A percentile compares a stretch with the other conserved stretches of the same genome.
These are phyloP conservation scores for Penicillium salamii DNA, from an alignment of 495 filamentous ascomycete species.

Conservation along the genomic window DNA sequence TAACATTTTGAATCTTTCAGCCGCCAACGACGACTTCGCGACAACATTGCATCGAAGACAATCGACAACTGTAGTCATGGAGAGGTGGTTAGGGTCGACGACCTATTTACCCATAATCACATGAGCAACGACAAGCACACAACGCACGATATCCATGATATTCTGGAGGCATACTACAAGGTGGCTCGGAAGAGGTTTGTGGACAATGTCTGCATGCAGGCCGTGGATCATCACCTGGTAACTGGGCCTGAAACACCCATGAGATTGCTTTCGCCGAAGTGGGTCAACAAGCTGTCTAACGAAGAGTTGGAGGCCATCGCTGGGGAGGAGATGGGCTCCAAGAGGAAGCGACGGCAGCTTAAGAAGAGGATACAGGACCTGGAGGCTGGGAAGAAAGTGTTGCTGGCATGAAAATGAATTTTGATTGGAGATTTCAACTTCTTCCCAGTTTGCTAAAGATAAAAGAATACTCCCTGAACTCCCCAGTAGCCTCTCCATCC, in stretches of 20 bases:
- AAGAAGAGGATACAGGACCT: slow-evolving; percentile 33
- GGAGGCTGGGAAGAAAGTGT: background rate
- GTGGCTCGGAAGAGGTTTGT: slow-evolving; percentile 29
- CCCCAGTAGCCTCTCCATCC: too few relatives aligned
- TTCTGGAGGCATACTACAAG: slow-evolving; percentile 39
- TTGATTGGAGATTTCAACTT: too few relatives aligned
- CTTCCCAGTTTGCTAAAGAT: too few relatives aligned
- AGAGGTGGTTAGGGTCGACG: slow-evolving; percentile 19
- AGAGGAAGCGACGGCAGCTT: slow-evolving; percentile 30
- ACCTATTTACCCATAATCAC: slow-evolving; percentile 9
- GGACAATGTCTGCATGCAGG: slow-evolving; percentile 41
- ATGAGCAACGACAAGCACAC: slow-evolving; percentile 44
- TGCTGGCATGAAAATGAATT: too few relatives aligned
- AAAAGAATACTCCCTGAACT: too few relatives aligned
- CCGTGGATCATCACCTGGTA: slow-evolving; percentile 31
- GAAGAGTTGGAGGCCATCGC: slow-evolving; percentile 44
- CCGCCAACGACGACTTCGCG: slow-evolving; percentile 7
- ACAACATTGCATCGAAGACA: background rate
- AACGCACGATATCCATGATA: slow-evolving; percentile 39
- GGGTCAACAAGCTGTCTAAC: slow-evolving; percentile 31
- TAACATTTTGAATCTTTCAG: slow-evolving; percentile 6
- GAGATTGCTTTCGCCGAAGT: slow-evolving; percentile 30
- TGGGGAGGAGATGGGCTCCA: slow-evolving; percentile 35
- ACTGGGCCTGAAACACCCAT: slow-evolving; percentile 33
- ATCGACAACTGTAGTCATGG: background rate